Evolutionary conservation across 75 land plant genomes (phyloP).

Genomic region (Sequoiadendron giganteum): DNA sequence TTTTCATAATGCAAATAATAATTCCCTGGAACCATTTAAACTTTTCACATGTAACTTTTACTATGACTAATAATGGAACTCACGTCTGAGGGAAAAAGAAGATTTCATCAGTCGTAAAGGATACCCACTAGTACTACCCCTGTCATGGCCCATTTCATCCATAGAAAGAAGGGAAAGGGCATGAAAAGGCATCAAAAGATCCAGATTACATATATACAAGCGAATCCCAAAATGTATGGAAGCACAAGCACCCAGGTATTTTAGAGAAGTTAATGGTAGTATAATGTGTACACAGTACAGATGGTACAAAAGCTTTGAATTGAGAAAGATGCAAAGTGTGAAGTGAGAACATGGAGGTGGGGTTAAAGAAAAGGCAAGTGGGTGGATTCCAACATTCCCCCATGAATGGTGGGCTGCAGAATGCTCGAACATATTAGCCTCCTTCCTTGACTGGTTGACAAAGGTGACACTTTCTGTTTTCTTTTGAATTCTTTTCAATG

Average conservation of each 20-base stretch:
- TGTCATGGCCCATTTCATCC: too few species aligned
- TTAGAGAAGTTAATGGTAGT: neutral
- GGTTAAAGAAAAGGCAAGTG: slow-evolving; percentile 2
- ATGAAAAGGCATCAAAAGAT: too few species aligned
- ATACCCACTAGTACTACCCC: too few species aligned
- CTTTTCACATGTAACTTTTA: too few species aligned
- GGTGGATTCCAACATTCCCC: neutral
- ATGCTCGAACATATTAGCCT: neutral
- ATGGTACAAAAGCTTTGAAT: neutral
- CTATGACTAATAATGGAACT: too few species aligned
- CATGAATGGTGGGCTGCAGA: slow-evolving; percentile 9
- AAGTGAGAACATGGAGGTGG: neutral
- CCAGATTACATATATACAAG: neutral
- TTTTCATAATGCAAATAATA: too few species aligned
- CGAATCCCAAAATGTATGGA: neutral
- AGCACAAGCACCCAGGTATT: neutral
- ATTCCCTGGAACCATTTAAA: too few species aligned
- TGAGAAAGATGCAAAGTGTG: neutral
- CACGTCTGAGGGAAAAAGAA: too few species aligned
- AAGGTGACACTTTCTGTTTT: neutral
- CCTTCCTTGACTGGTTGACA: neutral
- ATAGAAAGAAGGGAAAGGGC: too few species aligned
- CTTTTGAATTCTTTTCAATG: neutral
- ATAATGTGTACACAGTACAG: too few species aligned
- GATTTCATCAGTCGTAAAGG: too few species aligned